Percentiles rank a stretch among this genome's conserved stretches.
Evolutionary conservation across 2,329 filamentous ascomycete genomes (phyloP).

Genomic region (Thielaviopsis musarum): DNA sequence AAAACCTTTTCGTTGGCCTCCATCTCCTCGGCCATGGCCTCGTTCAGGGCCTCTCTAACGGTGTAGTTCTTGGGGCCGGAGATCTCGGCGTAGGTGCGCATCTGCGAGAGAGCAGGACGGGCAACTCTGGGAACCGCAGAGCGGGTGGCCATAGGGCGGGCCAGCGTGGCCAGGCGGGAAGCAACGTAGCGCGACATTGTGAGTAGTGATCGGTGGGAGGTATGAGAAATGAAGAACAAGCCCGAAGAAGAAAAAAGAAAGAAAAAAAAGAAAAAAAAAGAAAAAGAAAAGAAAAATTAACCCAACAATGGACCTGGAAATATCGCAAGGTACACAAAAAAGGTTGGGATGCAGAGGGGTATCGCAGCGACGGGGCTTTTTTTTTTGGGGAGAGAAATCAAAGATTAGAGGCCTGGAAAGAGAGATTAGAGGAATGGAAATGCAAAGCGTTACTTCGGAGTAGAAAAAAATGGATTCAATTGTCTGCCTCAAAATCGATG

Average conservation of each 20-base stretch:
- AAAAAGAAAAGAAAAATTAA: not conserved
- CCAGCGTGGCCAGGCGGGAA: conserved; percentile 11
- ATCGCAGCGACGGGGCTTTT: conserved; percentile 4
- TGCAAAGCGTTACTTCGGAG: too few relatives aligned
- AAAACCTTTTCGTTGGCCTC: conserved; percentile 91
- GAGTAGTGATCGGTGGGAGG: not conserved
- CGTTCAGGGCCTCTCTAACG: conserved; percentile 91
- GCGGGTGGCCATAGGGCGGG: conserved; percentile 6
- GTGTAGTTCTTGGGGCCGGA: conserved; percentile 76
- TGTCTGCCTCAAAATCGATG: conserved; percentile 10
- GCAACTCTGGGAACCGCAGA: conserved; percentile 9
- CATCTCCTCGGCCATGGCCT: conserved; percentile 94
- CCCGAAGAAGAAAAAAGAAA: not conserved
- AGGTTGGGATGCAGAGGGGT: conserved; percentile 6
- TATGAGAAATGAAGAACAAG: not conserved
- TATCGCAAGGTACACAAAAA: conserved; percentile 1
- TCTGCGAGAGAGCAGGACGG: conserved; percentile 21
- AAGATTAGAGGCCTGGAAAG: not conserved
- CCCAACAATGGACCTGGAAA: not conserved
- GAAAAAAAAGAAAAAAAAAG: conserved; percentile 1
- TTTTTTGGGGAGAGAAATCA: conserved; percentile 4
- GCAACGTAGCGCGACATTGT: conserved; percentile 12
- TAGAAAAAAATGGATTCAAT: conserved; percentile 3
- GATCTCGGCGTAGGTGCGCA: conserved; percentile 38
- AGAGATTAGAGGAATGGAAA: not conserved